Percentiles rank a stretch among this genome's conserved stretches.
Evolutionary conservation across 257 asterid species (phyloP).

Genomic region (Capsicum rhomboideum): DNA sequence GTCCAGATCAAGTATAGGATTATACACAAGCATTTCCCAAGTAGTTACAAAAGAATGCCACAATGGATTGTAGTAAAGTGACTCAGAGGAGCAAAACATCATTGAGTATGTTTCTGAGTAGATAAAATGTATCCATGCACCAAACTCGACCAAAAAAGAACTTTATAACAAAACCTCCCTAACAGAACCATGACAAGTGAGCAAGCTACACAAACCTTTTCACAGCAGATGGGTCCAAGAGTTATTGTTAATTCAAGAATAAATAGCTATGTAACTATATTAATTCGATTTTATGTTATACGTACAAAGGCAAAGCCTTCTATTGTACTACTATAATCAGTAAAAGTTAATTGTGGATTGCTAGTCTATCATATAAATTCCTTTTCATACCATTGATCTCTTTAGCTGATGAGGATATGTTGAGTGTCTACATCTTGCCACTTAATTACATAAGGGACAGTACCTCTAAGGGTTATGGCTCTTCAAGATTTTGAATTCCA

Average conservation of each 20-base stretch:
- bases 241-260: too few species aligned
- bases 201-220: conserved; percentile 50
- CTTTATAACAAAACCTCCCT: conserved; percentile 75
- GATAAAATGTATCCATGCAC: conserved; percentile 83
- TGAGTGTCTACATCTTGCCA: too few species aligned
- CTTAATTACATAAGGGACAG: too few species aligned
- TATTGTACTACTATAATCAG: background rate
- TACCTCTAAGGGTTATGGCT: too few species aligned
- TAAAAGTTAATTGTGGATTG: too few species aligned
- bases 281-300: too few species aligned
- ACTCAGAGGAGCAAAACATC: conserved; percentile 94
- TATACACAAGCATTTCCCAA: conserved; percentile 86
- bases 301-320: background rate
- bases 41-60: conserved; percentile 79
- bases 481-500: too few species aligned
- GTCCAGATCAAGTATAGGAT: conserved; percentile 91
- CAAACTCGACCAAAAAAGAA: conserved; percentile 64
- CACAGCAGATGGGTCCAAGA: background rate
- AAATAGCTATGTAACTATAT: too few species aligned
- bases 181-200: conserved; percentile 90
- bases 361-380: too few species aligned
- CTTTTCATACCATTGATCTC: background rate
- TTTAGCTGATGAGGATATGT: too few species aligned
- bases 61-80: conserved; percentile 82
- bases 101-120: conserved; percentile 23